Base-by-base conservation (phyloP, 176 grass and related monocot genomes). In the Triticum dicoccoides region DNA sequence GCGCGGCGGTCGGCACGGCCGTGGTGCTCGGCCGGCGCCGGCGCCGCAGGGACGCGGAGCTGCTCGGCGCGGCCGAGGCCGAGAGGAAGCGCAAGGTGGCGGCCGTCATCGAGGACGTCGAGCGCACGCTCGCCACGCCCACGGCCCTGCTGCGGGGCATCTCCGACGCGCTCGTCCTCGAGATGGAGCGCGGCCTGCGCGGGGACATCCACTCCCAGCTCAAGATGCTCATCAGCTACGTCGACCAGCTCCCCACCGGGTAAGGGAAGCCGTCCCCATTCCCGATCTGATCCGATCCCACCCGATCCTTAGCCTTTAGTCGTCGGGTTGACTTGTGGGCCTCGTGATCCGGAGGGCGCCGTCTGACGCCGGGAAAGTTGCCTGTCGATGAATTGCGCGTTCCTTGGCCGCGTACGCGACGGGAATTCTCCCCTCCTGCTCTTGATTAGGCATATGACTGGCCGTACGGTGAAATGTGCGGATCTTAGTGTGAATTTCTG, bases 211-310 rank as follows among this genome's bases (percentile, higher is more conserved):
- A 90, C 35, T 71, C 79, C 33, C 72, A 65, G 54, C 85, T 97
- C 47, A 97, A 95, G 95, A 97, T 97, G 95, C 93, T 97, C 69
- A 90, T 95, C 58, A 90, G 91, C 87, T 97, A 97, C 87, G 95
- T 97, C 23, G 93, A 97, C 86, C 95, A 93, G 78, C 91, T 97
- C 27, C 95, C 95, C 79, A 91, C 87, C 35, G 95, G 95, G 95
- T 97, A 95, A 86, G 18, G 10, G 9, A n/a, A 18, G 6, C 14
- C 42, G 8, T 10, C 44, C 7, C 66, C 11, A 29, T 34, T 29
- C 65, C 34, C 11, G 42, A 44, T 71, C 69, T n/a, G 29, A 7
- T 32, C 33, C 34, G 69, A 68, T 89, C 54, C n/a, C 23, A 21
- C 54, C 73, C 18, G 8, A 76, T 76, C 89, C 27, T 65, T 81